Percentiles rank a stretch among this genome's conserved stretches.
These are phyloP conservation scores for Sphaerobolus stellatus DNA, from an alignment of 1,284 basidiomycete species.

Conservation along the genomic window DNA sequence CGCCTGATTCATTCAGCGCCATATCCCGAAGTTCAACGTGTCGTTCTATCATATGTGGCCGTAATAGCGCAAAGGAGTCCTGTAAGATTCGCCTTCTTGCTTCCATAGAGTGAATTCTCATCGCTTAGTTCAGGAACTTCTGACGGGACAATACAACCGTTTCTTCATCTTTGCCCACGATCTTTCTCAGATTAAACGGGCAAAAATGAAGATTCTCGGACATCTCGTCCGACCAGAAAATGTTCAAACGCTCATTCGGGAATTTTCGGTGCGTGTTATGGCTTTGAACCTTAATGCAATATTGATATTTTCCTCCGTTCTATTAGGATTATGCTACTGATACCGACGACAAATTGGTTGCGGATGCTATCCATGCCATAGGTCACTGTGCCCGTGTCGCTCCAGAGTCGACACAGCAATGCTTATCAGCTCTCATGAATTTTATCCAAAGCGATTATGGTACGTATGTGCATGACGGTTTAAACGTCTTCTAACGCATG, in stretches of 20 bases:
- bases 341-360: conserved; percentile 66
- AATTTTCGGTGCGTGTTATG: conserved; percentile 67
- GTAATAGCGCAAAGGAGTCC: conserved; percentile 61
- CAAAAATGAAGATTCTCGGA: conserved; percentile 73
- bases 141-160: conserved; percentile 56
- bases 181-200: conserved; percentile 58
- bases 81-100: conserved; percentile 41
- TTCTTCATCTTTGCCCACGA: conserved; percentile 75
- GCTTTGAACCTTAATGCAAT: not conserved
- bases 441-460: conserved; percentile 71
- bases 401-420: conserved; percentile 67
- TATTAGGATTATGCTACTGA: conserved; percentile 75
- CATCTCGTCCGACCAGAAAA: conserved; percentile 66
- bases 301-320: conserved; percentile 1
- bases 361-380: conserved; percentile 73
- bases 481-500: not conserved
- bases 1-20: conserved; percentile 53
- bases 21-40: conserved; percentile 68
- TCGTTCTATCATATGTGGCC: conserved; percentile 70
- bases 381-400: conserved; percentile 70
- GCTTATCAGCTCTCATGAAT: conserved; percentile 70
- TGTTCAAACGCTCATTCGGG: conserved; percentile 67
- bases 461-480: conserved; percentile 29
- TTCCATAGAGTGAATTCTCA: conserved; percentile 7
- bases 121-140: conserved; percentile 49